Conservation (phyloP, 2,329 filamentous ascomycete genomes). For the Colletotrichum melonis region DNA sequence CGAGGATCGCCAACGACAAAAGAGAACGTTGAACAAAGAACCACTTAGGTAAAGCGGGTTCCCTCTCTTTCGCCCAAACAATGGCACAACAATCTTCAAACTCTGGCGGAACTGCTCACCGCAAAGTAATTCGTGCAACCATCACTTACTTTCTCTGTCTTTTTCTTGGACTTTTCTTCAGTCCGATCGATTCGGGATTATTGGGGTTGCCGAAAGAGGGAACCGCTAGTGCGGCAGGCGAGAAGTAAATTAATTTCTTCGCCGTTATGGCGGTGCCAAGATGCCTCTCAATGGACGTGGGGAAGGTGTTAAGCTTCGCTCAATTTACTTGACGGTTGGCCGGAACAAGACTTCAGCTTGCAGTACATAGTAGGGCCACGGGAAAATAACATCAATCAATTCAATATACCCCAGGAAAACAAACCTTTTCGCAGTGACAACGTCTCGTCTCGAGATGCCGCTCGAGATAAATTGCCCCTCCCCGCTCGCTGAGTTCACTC, state of each 20-base stretch:
- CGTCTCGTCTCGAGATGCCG: slow-evolving; percentile 18
- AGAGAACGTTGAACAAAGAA: neutral
- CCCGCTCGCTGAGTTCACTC: too few species aligned
- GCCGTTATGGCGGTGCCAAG: neutral
- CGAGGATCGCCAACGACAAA: neutral
- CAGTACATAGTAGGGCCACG: neutral
- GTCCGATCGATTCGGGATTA: neutral
- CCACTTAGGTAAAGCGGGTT: neutral
- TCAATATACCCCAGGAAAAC: slow-evolving; percentile 20
- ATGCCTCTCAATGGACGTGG: neutral
- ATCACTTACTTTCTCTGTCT: neutral
- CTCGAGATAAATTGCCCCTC: slow-evolving; percentile 31
- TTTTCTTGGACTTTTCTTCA: neutral
- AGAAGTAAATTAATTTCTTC: neutral
- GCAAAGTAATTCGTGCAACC: too few species aligned
- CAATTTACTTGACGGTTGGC: slow-evolving; percentile 21
- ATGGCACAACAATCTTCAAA: neutral
- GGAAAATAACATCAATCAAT: neutral
- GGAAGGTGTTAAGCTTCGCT: neutral
- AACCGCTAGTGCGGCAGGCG: neutral
- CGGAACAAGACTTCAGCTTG: neutral
- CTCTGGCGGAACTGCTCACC: neutral
- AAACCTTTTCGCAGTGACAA: neutral
- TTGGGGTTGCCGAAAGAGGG: neutral
- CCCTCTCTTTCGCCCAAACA: neutral